Conservation (phyloP, 768 basidiomycete species). For the Suillus subalutaceus region DNA sequence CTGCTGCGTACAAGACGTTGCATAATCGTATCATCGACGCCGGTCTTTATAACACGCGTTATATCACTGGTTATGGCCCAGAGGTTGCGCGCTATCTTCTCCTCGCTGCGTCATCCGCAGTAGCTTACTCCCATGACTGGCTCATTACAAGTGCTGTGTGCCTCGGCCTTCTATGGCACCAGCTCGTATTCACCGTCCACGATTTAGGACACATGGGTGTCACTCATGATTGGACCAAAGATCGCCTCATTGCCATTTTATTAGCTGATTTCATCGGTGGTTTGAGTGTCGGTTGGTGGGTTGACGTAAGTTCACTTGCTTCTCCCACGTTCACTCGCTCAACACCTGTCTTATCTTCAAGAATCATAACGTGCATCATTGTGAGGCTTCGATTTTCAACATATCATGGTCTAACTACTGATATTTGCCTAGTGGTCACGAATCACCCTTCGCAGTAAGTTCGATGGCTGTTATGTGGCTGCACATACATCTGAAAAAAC, state of each 20-base stretch:
- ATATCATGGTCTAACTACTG: slow-evolving; percentile 11
- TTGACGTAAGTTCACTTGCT: slow-evolving; percentile 69
- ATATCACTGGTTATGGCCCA: slow-evolving; percentile 86
- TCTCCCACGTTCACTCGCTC: slow-evolving; percentile 14
- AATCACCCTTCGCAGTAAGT: slow-evolving; percentile 94
- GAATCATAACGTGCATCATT: slow-evolving; percentile 96
- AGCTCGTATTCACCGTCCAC: slow-evolving; percentile 89
- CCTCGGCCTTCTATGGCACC: slow-evolving; percentile 93
- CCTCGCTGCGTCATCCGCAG: slow-evolving; percentile 59
- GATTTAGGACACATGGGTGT: slow-evolving; percentile 96
- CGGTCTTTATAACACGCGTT: slow-evolving; percentile 85
- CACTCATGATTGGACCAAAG: slow-evolving; percentile 82
- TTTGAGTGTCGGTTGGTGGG: slow-evolving; percentile 97
- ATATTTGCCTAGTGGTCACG: slow-evolving; percentile 71
- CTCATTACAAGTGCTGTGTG: slow-evolving; percentile 74
- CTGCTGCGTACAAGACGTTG: slow-evolving; percentile 78
- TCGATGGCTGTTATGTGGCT: not conserved
- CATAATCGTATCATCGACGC: slow-evolving; percentile 74
- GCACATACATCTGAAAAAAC: not conserved
- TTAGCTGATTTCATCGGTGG: slow-evolving; percentile 91
- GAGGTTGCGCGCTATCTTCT: slow-evolving; percentile 80
- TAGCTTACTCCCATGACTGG: slow-evolving; percentile 66
- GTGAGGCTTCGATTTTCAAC: slow-evolving; percentile 50
- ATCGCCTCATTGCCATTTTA: slow-evolving; percentile 77
- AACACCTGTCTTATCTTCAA: slow-evolving; percentile 28